Evolutionary conservation across 805 yeast species (phyloP), one percentile per base, ranked within the genome.

Genomic region (Wickerhamiella australiensis): DNA sequence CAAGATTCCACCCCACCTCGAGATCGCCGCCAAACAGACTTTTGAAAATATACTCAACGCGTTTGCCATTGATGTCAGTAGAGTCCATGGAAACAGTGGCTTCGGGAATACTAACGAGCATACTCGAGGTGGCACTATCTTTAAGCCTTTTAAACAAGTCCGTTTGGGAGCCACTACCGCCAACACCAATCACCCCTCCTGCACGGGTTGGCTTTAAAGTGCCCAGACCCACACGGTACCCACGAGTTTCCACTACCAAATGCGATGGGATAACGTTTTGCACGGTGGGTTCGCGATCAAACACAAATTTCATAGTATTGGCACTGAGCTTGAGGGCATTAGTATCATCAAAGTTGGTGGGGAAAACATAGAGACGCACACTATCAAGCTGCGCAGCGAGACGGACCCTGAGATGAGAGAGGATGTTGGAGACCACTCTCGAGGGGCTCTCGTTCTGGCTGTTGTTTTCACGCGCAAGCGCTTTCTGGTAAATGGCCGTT

Each of bases 1-100:
- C 96, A 25, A 92, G 67, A 61, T 92, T 92, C 98, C 98, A 92
- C 45, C 85, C 75, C 1, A 92, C 79, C 52, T 86, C 94, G 36
- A 92, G 92, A 13, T 85, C 78, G 23, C 95, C 96, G 7, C 85
- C 94, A 68, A 92, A 86, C 1, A 79, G 70, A 46, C 92, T 79
- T 42, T 72, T 72, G 63, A 76, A 92, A 1, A 73, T 68, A 59
- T 80, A 86, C 57, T 82, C 81, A 40, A 92, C 75, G 3, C 71
- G 65, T 20, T 48, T 37, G 23, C 68, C 68, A 27, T 18, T 45
- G 27, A 67, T 64, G 58, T 85, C 88, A 68, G 77, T 75, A 0
- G 94, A 79, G 44, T 79, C 75, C 96, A 88, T 88, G 5, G 75
- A 65, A 15, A 90, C 74, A 48, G 70, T 69, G 54, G 86, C 72